phyloP scores from a whole-genome alignment of 1,284 basidiomycete species.

The Heterobasidion occidentale region DNA sequence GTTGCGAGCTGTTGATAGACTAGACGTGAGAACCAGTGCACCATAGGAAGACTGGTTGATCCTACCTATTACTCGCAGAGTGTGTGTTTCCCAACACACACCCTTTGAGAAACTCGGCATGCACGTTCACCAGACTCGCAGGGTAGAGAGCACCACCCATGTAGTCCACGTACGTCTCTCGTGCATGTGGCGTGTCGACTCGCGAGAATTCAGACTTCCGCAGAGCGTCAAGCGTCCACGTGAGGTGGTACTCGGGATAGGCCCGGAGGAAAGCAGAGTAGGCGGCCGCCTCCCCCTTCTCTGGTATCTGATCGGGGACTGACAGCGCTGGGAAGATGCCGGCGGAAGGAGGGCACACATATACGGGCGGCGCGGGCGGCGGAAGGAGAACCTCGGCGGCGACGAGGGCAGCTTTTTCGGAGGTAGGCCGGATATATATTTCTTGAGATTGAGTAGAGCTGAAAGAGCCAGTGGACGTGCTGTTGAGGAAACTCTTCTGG shows the following conservation, averaged over 20 bases:
- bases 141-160: constrained; percentile 77
- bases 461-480: neutral
- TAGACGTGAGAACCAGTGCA: neutral
- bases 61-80: constrained; percentile 68
- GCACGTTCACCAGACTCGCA: constrained; percentile 61
- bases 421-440: neutral
- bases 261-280: constrained; percentile 28
- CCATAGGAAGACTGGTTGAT: constrained; percentile 3
- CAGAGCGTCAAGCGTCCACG: constrained; percentile 52
- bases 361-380: constrained; percentile 6
- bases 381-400: constrained; percentile 9
- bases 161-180: constrained; percentile 75
- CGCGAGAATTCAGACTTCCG: constrained; percentile 62
- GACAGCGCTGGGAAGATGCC: constrained; percentile 19
- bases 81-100: constrained; percentile 76
- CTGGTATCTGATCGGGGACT: neutral
- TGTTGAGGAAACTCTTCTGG: neutral
- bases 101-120: constrained; percentile 57
- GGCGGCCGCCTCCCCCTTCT: constrained; percentile 9
- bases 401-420: neutral
- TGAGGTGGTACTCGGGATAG: constrained; percentile 31
- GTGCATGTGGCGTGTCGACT: constrained; percentile 30
- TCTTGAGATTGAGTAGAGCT: neutral
- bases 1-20: constrained; percentile 43
- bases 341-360: constrained; percentile 9